Evolutionary conservation across 768 basidiomycete species (phyloP).

Genomic region (Pisolithus marmoratus): DNA sequence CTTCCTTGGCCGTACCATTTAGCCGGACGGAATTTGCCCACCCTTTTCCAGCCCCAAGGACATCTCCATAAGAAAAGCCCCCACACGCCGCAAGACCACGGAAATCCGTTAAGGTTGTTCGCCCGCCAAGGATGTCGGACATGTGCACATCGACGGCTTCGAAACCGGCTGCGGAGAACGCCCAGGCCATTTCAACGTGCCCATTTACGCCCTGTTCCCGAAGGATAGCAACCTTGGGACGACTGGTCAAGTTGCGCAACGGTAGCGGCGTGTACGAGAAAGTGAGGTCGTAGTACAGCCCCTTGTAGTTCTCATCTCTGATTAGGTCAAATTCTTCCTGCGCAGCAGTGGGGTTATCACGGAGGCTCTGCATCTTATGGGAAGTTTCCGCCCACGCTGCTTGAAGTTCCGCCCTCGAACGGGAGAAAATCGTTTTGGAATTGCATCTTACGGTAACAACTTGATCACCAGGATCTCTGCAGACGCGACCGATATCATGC

Average conservation of each 20-base stretch:
- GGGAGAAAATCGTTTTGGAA: conserved; percentile 49
- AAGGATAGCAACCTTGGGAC: conserved; percentile 90
- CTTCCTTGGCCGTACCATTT: conserved; percentile 64
- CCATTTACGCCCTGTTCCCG: conserved; percentile 99
- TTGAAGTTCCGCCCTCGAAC: conserved; percentile 68
- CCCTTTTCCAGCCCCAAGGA: conserved; percentile 93
- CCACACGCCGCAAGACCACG: conserved; percentile 93
- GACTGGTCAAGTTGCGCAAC: conserved; percentile 35
- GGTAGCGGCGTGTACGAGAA: conserved; percentile 39
- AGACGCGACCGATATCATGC: conserved; percentile 71
- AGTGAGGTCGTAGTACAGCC: conserved; percentile 73
- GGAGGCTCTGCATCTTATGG: conserved; percentile 81
- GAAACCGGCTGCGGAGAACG: conserved; percentile 91
- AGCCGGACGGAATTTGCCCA: conserved; percentile 97
- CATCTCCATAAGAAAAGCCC: conserved; percentile 98
- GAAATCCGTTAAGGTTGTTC: conserved; percentile 59
- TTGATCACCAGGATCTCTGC: conserved; percentile 50
- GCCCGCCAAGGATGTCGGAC: conserved; percentile 86
- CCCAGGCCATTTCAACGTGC: conserved; percentile 98
- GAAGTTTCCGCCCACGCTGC: conserved; percentile 93
- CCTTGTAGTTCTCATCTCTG: conserved; percentile 45
- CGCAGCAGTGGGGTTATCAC: conserved; percentile 76
- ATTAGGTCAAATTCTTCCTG: conserved; percentile 82
- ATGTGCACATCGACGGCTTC: conserved; percentile 96
- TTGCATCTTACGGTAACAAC: conserved; percentile 54